Percentiles rank a stretch among this genome's conserved stretches.
Conservation (phyloP, 305 asterid genomes). For the Nicotiana rustica region DNA sequence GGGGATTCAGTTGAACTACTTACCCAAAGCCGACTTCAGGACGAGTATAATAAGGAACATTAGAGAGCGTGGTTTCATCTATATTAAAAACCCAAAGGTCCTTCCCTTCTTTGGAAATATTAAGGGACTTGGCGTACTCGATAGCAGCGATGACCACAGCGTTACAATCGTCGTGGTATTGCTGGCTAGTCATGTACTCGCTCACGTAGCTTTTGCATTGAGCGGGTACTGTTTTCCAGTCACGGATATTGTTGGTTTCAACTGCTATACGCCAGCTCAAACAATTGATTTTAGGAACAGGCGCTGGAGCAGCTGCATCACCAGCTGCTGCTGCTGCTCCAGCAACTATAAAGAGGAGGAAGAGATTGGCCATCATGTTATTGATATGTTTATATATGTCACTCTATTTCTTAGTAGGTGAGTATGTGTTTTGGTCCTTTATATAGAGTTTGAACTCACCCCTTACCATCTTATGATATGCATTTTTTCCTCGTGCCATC, state of each 20-base stretch:
- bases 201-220: constrained; percentile 42
- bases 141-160: constrained; percentile 27
- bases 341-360: not conserved
- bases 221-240: constrained; percentile 41
- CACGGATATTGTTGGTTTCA: constrained; percentile 39
- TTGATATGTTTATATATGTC: not conserved
- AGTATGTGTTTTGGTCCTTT: not conserved
- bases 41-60: constrained; percentile 43
- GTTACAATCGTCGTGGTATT: constrained; percentile 39
- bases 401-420: not conserved
- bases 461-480: not conserved
- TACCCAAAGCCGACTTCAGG: constrained; percentile 47
- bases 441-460: not conserved
- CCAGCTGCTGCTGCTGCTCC: not conserved
- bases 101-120: constrained; percentile 21
- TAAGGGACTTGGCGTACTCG: not conserved
- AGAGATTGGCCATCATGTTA: not conserved
- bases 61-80: constrained; percentile 48
- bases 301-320: not conserved
- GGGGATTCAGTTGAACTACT: not conserved
- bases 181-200: constrained; percentile 45
- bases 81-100: constrained; percentile 47
- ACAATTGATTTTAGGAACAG: constrained; percentile 38
- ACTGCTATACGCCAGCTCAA: constrained; percentile 49
- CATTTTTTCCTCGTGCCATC: not conserved